phyloP scores from a whole-genome alignment of 2,329 filamentous ascomycete genomes.

The Claviceps sp. region DNA sequence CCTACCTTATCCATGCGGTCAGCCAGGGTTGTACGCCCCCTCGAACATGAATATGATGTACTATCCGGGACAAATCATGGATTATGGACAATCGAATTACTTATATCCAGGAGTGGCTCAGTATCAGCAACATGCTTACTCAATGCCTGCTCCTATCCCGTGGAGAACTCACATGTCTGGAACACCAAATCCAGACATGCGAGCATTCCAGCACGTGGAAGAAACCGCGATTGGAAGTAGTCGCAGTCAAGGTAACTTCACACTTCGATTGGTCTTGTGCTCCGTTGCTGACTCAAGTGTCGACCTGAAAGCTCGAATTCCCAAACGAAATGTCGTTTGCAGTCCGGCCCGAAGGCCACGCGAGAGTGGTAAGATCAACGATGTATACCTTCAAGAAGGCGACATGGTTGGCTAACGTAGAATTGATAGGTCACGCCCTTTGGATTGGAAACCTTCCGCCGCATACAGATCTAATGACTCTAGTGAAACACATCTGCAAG shows the following conservation, averaged over 20 bases:
- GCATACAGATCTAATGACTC: conserved; percentile 62
- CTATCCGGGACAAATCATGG: conserved; percentile 30
- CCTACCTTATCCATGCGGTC: conserved; percentile 23
- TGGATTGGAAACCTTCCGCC: conserved; percentile 94
- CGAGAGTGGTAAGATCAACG: conserved; percentile 42
- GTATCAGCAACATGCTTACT: conserved; percentile 21
- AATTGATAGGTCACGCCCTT: conserved; percentile 58
- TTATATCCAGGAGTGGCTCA: conserved; percentile 30
- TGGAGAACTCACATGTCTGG: conserved; percentile 22
- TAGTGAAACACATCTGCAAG: conserved; percentile 85
- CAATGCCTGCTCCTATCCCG: conserved; percentile 20
- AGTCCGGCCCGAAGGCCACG: conserved; percentile 30
- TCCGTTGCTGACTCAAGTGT: neutral
- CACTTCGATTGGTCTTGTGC: neutral
- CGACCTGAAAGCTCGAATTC: conserved; percentile 6
- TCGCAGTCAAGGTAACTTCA: conserved; percentile 12
- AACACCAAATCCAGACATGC: conserved; percentile 7
- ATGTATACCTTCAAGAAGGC: neutral
- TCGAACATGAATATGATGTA: conserved; percentile 28
- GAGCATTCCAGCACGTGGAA: conserved; percentile 6
- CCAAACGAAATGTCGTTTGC: conserved; percentile 15
- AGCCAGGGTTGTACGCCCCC: conserved; percentile 21
- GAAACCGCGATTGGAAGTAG: neutral
- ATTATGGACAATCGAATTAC: conserved; percentile 26
- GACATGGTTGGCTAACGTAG: conserved; percentile 1